Evolutionary conservation across 2,329 filamentous ascomycete species (phyloP), one percentile per base, ranked within the genome.

Genomic region (Penicillium sp.): DNA sequence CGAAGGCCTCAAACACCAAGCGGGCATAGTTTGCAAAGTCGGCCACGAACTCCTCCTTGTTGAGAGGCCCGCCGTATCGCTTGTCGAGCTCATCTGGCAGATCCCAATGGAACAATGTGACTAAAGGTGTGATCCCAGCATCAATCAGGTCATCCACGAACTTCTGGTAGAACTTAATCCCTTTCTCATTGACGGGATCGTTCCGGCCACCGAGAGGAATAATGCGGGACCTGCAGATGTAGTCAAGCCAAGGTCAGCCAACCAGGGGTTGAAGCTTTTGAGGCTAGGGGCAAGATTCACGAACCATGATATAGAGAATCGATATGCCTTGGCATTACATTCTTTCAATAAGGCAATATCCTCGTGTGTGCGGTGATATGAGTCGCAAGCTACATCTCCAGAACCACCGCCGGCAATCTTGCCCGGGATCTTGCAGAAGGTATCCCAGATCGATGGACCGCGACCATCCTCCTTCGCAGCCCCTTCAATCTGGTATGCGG

Each of bases 31-130:
- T 75, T 60, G 86, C 84, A 66, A 83, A 95, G 72, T 95, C 89
- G 50, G 84, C 80, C 2, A 87, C 83, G 69, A 93, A 95, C 73
- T 95, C 89, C 36, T 83, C 77, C 66, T 87, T 85, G 77, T 90
- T 89, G 59, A 93, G 73, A 47, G 90, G 78, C 16, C 89, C 89
- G 22, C 87, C 86, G 68, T 95, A 95, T 52, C 88, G 83, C 75
- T 86, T 82, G 63, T 95, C 81, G 16, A 95, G 77, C 51, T 75
- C 84, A 60, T 89, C 83, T 3, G 89, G 89, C 8, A 93, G 78
- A 72, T 95, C 89, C 89, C 89, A 95, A 72, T 95, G 89, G 70
- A 87, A 88, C 13, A 95, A 77, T 3, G 89, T 95, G 63, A 95
- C 81, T 68, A 93, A 83, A 1, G 89, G 89, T 18, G 77, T 81